Evolutionary conservation across 1,284 basidiomycete species (phyloP), one percentile per base, ranked within the genome.

Genomic region (Coniophora puteana): DNA sequence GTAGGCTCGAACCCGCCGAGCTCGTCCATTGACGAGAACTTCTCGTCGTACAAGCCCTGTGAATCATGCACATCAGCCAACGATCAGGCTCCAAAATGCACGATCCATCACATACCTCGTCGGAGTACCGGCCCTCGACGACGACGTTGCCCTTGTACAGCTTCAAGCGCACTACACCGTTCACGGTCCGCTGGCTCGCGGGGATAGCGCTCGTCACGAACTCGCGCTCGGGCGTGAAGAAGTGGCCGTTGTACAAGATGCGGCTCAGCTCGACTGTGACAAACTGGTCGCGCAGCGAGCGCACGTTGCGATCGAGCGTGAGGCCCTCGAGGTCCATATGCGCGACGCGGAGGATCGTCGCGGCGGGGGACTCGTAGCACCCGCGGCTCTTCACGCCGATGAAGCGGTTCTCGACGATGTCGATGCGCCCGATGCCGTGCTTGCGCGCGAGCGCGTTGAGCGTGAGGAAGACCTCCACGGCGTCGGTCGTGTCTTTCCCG

Each of bases 331-430:
- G 71, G 59, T 98, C 96, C 67, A 99, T 78, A 71, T 99, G 95
- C 11, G 95, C 95, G 14, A 79, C 83, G 53, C 94, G 91, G 36
- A 99, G 78, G 67, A 99, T 97, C 44, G 94, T 97, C 33, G 92
- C 95, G 16, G 84, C 95, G 14, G 95, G 95, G 6, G 89, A 89
- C 69, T 99, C 95, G 75, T 99, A 99, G 73, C 96, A 99, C 26
- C 95, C 95, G 42, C 95, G 89, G 43, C 89, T 93, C 72, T 99
- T 99, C 65, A 99, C 94, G 49, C 95, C 95, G 64, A 99, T 98
- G 76, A 97, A 98, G 42, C 95, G 83, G 75, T 99, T 99, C 74
- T 99, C 95, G 58, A 99, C 96, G 62, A 99, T 98, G 67, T 99
- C 95, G 68, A 97, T 88, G 48, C 95, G 84, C 36, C 95, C 94